Percentiles rank a stretch among this genome's conserved stretches.
Conservation (phyloP, 129 eudicot genomes). For the Rutidosis leptorrhynchoides region DNA sequence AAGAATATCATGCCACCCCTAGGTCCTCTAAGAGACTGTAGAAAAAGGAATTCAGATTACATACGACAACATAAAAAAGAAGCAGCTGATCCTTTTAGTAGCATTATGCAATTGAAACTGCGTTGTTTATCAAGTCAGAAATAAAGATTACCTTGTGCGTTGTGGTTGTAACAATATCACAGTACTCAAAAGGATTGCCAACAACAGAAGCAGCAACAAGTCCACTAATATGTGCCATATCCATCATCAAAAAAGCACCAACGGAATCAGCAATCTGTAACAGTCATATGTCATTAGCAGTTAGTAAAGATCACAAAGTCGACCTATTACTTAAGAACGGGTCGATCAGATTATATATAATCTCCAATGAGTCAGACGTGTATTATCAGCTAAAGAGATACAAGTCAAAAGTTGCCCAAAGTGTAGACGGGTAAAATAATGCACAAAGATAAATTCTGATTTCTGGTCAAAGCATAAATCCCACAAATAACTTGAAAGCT, state of each 20-base stretch:
- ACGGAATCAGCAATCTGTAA: constrained; percentile 84
- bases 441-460: background rate
- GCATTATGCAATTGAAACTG: background rate
- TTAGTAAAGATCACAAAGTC: background rate
- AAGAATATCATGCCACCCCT: constrained; percentile 99
- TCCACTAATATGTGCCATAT: constrained; percentile 99
- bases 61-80: background rate
- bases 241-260: constrained; percentile 99
- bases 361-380: background rate
- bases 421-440: background rate
- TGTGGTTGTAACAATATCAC: constrained; percentile 95
- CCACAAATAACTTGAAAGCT: background rate
- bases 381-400: background rate
- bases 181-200: constrained; percentile 87
- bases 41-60: constrained; percentile 16
- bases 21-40: constrained; percentile 93
- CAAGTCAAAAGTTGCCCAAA: background rate
- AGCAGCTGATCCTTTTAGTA: background rate
- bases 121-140: background rate
- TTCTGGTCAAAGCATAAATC: background rate
- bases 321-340: background rate
- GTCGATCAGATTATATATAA: background rate
- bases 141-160: constrained; percentile 74
- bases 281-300: constrained; percentile 17
- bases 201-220: constrained; percentile 95